These are phyloP conservation scores for Talaromyces atroroseus DNA, from an alignment of 2,329 filamentous ascomycete species.

Conservation along the genomic window DNA sequence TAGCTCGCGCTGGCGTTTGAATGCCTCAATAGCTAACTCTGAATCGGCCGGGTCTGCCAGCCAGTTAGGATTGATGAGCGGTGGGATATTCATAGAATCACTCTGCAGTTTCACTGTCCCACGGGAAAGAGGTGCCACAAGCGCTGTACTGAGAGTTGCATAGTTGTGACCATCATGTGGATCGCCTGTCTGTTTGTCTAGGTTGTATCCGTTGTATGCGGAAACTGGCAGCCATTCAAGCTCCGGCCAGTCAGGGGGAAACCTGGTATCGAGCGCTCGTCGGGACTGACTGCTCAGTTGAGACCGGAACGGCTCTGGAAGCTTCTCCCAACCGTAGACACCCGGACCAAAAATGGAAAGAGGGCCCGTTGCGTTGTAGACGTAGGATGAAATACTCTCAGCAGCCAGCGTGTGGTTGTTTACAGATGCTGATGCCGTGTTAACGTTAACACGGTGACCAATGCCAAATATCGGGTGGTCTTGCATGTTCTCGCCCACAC, in stretches of 20 bases:
- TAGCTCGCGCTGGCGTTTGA: conserved; percentile 39
- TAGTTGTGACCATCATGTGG: conserved; percentile 31
- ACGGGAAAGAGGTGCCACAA: conserved; percentile 40
- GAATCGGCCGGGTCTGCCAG: conserved; percentile 40
- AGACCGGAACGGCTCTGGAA: conserved; percentile 20
- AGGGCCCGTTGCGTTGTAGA: conserved; percentile 21
- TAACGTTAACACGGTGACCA: conserved; percentile 30
- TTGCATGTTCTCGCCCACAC: conserved; percentile 36
- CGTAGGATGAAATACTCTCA: conserved; percentile 18
- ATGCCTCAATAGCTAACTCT: conserved; percentile 40
- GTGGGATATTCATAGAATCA: conserved; percentile 29
- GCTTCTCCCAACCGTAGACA: conserved; percentile 27
- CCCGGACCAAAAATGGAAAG: conserved; percentile 17
- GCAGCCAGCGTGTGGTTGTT: conserved; percentile 20
- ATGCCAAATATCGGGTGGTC: conserved; percentile 36
- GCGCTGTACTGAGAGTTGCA: conserved; percentile 24
- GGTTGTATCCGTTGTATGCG: conserved; percentile 26
- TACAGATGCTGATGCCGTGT: conserved; percentile 24
- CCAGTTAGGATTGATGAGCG: conserved; percentile 46
- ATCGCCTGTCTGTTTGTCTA: conserved; percentile 19
- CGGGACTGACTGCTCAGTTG: conserved; percentile 17
- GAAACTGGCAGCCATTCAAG: conserved; percentile 29
- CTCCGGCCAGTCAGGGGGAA: conserved; percentile 35
- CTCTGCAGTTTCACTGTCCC: conserved; percentile 43
- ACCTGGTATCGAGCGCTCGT: conserved; percentile 20